These are phyloP conservation scores for Cylindrodendrum hubeiense DNA, from an alignment of 2,329 filamentous ascomycete species.

Conservation along the genomic window DNA sequence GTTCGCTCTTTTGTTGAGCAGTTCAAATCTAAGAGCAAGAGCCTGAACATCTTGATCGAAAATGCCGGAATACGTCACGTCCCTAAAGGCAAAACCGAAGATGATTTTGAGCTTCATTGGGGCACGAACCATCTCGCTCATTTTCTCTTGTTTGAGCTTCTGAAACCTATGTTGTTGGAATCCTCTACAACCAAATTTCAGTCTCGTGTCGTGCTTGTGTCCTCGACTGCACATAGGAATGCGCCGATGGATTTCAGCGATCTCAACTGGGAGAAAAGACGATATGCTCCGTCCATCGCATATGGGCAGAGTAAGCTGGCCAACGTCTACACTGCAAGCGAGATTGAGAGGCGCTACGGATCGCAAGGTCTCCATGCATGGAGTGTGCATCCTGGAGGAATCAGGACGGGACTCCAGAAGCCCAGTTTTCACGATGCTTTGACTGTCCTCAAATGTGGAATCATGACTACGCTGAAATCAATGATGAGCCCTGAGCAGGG, in stretches of 20 bases:
- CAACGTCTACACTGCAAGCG: slow-evolving; percentile 63
- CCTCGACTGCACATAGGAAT: slow-evolving; percentile 33
- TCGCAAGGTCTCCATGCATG: slow-evolving; percentile 55
- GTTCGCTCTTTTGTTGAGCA: slow-evolving; percentile 38
- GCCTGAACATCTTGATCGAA: slow-evolving; percentile 55
- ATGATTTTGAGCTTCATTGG: slow-evolving; percentile 58
- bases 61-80: slow-evolving; percentile 59
- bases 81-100: slow-evolving; percentile 49
- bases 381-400: slow-evolving; percentile 57
- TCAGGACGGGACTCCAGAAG: slow-evolving; percentile 17
- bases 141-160: slow-evolving; percentile 56
- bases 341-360: slow-evolving; percentile 63
- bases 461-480: slow-evolving; percentile 7
- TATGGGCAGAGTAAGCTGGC: slow-evolving; percentile 65
- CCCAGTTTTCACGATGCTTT: slow-evolving; percentile 12
- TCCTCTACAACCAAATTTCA: slow-evolving; percentile 38
- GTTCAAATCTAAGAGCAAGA: slow-evolving; percentile 33
- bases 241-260: slow-evolving; percentile 28
- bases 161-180: slow-evolving; percentile 52
- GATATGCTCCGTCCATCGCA: slow-evolving; percentile 47
- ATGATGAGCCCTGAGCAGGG: slow-evolving; percentile 52
- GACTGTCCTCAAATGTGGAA: slow-evolving; percentile 2
- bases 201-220: slow-evolving; percentile 51
- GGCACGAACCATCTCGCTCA: slow-evolving; percentile 59
- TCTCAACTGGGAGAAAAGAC: slow-evolving; percentile 40